phyloP scores from a whole-genome alignment of 2,329 filamentous ascomycete species.

The Alternaria incomplexa region DNA sequence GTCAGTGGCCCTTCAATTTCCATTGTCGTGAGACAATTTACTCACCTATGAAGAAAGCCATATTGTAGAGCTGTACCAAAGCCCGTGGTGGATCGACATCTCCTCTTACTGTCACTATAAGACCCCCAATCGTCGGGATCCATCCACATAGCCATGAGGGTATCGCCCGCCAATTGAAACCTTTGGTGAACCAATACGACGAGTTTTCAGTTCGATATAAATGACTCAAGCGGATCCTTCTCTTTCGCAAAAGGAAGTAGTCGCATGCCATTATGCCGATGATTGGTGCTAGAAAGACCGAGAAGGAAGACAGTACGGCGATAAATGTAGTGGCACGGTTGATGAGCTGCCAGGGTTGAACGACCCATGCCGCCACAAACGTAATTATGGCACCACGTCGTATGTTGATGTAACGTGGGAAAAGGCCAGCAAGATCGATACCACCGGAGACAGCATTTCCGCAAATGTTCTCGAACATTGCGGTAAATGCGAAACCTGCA shows the following conservation, averaged over 20 bases:
- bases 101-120: constrained; percentile 46
- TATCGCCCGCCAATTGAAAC: constrained; percentile 53
- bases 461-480: constrained; percentile 52
- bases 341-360: constrained; percentile 49
- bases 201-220: constrained; percentile 46
- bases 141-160: constrained; percentile 54
- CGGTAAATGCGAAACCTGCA: constrained; percentile 44
- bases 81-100: constrained; percentile 43
- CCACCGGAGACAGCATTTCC: constrained; percentile 45
- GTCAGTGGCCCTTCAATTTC: not conserved
- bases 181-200: constrained; percentile 54
- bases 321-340: constrained; percentile 47
- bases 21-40: not conserved
- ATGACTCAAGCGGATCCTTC: constrained; percentile 45
- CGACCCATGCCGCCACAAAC: constrained; percentile 43
- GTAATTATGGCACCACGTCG: constrained; percentile 46
- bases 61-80: constrained; percentile 55
- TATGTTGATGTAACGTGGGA: constrained; percentile 44
- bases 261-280: constrained; percentile 50
- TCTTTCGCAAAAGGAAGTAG: constrained; percentile 46
- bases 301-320: constrained; percentile 51
- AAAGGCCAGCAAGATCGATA: constrained; percentile 46
- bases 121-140: constrained; percentile 52
- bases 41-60: constrained; percentile 55
- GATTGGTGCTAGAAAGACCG: constrained; percentile 50